A percentile compares a stretch with the other conserved stretches of the same genome.
phyloP scores from a whole-genome alignment of 2,329 filamentous ascomycete species.

The Ophiocordyceps australis region DNA sequence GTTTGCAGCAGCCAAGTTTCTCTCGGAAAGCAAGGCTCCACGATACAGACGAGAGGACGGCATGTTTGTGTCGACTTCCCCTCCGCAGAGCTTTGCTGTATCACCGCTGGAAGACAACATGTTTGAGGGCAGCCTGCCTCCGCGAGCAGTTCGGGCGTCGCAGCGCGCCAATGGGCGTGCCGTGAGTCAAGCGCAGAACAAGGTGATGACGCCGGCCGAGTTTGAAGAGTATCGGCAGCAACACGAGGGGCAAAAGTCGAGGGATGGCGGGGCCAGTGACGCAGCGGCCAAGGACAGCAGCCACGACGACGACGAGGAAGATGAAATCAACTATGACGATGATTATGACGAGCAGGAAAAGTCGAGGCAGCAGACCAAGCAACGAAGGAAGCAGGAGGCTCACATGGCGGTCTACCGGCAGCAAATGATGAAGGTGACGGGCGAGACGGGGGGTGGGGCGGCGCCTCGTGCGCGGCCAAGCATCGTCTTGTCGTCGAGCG shows the following conservation, averaged over 20 bases:
- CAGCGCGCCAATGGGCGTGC: too few relatives aligned
- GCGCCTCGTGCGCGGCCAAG: slow-evolving; percentile 26
- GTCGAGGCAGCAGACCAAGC: slow-evolving; percentile 51
- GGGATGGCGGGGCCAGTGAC: slow-evolving; percentile 19
- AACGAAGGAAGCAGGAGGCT: slow-evolving; percentile 74
- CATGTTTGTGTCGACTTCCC: slow-evolving; percentile 11
- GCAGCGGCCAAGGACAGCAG: slow-evolving; percentile 15
- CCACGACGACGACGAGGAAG: slow-evolving; percentile 42
- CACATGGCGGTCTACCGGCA: slow-evolving; percentile 81
- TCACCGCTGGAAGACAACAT: slow-evolving; percentile 40
- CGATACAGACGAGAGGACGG: slow-evolving; percentile 23
- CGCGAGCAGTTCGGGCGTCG: slow-evolving; percentile 14
- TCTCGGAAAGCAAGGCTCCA: slow-evolving; percentile 10
- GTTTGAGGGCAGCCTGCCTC: slow-evolving; percentile 27
- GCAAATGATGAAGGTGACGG: slow-evolving; percentile 93
- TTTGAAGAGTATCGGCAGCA: slow-evolving; percentile 70
- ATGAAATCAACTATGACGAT: slow-evolving; percentile 48
- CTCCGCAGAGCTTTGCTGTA: slow-evolving; percentile 16
- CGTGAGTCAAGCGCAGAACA: slow-evolving; percentile 34
- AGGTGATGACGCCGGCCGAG: slow-evolving; percentile 79
- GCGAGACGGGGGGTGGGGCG: slow-evolving; percentile 33
- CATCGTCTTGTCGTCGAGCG: slow-evolving; percentile 40
- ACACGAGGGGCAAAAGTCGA: slow-evolving; percentile 39
- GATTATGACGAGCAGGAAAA: slow-evolving; percentile 69
- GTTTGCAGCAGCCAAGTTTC: slow-evolving; percentile 26